phyloP scores from a whole-genome alignment of 2,329 filamentous ascomycete genomes.

The Xylaria sp. region DNA sequence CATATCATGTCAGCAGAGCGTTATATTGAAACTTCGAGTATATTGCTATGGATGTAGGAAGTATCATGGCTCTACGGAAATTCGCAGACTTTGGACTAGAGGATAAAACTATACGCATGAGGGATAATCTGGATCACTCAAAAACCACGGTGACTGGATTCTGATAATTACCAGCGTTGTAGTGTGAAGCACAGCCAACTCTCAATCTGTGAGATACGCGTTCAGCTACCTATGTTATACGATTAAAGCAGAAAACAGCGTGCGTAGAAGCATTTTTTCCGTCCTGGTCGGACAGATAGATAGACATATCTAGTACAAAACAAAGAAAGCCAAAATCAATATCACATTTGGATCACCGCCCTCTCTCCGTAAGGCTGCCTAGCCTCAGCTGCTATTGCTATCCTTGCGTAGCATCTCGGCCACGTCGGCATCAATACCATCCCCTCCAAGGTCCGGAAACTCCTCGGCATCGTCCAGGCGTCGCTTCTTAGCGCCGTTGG shows the following conservation, averaged over 20 bases:
- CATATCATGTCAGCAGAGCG: too few relatives aligned
- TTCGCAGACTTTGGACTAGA: not conserved
- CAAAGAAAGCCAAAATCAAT: not conserved
- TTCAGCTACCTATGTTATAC: not conserved
- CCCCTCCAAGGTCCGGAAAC: conserved; percentile 59
- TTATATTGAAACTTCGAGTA: too few relatives aligned
- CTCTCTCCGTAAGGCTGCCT: not conserved
- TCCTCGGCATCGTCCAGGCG: conserved; percentile 58
- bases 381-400: conserved; percentile 31
- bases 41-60: too few relatives aligned
- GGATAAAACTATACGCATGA: too few relatives aligned
- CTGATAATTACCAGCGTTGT: too few relatives aligned
- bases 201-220: not conserved
- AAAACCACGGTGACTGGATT: too few relatives aligned
- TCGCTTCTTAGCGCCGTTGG: conserved; percentile 62
- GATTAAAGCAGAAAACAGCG: not conserved
- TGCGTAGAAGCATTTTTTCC: not conserved
- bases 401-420: conserved; percentile 59
- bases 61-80: not conserved
- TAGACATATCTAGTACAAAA: not conserved
- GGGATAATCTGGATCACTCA: too few relatives aligned
- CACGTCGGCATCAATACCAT: conserved; percentile 63
- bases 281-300: not conserved
- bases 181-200: not conserved
- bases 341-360: not conserved